Percentiles rank a stretch among this genome's conserved stretches.
These are phyloP conservation scores for Aurinia saxatilis DNA, from an alignment of 345 rosid species.

Conservation along the genomic window DNA sequence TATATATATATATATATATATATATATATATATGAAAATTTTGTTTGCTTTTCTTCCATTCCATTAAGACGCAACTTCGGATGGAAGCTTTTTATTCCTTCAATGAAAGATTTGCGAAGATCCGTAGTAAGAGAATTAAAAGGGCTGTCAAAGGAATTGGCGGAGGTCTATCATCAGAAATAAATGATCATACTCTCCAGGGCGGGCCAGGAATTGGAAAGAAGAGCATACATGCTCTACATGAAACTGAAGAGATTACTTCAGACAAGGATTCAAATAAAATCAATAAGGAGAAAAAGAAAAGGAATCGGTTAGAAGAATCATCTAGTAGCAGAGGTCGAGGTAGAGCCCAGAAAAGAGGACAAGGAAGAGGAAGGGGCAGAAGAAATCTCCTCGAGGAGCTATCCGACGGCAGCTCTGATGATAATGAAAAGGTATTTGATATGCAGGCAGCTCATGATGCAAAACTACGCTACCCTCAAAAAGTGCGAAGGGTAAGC, in stretches of 20 bases:
- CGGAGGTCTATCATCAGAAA: slow-evolving; percentile 39
- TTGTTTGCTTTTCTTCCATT: neutral
- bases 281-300: slow-evolving; percentile 21
- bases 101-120: slow-evolving; percentile 92
- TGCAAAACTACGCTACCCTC: slow-evolving; percentile 23
- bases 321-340: slow-evolving; percentile 32
- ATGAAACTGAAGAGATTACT: slow-evolving; percentile 26
- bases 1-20: too few species aligned
- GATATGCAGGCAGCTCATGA: slow-evolving; percentile 22
- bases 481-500: slow-evolving; percentile 63
- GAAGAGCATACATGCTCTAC: slow-evolving; percentile 26
- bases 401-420: slow-evolving; percentile 41
- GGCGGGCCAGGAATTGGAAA: slow-evolving; percentile 35
- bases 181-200: slow-evolving; percentile 36
- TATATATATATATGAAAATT: neutral
- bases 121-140: slow-evolving; percentile 86
- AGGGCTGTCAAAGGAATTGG: slow-evolving; percentile 89
- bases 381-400: slow-evolving; percentile 26
- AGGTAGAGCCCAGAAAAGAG: slow-evolving; percentile 19
- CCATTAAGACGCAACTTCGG: slow-evolving; percentile 80
- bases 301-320: slow-evolving; percentile 29
- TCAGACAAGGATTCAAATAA: slow-evolving; percentile 27
- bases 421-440: slow-evolving; percentile 30
- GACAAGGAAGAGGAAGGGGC: slow-evolving; percentile 30
- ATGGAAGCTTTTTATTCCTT: slow-evolving; percentile 93